These are phyloP conservation scores for Suillus ampliporus DNA, from an alignment of 768 basidiomycete species.

Conservation along the genomic window DNA sequence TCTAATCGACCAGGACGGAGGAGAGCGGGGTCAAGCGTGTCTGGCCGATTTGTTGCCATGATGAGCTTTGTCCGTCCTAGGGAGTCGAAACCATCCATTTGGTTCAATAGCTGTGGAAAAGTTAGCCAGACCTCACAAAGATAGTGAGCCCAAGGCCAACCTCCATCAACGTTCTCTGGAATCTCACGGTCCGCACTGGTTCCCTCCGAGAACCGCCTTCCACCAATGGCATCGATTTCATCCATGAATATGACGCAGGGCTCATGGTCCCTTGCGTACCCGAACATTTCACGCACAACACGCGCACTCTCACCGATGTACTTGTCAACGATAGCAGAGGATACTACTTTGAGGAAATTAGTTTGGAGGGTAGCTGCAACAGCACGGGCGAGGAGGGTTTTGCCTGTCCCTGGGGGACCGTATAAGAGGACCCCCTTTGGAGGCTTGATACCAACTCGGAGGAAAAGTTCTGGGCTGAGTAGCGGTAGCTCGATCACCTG, in stretches of 20 bases:
- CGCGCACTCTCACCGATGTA: slow-evolving; percentile 99
- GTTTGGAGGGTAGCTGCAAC: slow-evolving; percentile 95
- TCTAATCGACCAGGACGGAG: slow-evolving; percentile 95
- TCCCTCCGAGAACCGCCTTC: slow-evolving; percentile 89
- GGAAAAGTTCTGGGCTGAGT: slow-evolving; percentile 91
- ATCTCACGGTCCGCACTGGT: slow-evolving; percentile 99
- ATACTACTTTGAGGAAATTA: slow-evolving; percentile 98
- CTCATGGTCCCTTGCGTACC: slow-evolving; percentile 96
- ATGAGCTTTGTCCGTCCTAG: slow-evolving; percentile 95
- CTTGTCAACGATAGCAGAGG: slow-evolving; percentile 97
- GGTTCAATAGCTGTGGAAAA: slow-evolving; percentile 81
- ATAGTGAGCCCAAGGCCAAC: slow-evolving; percentile 39
- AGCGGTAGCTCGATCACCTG: slow-evolving; percentile 96
- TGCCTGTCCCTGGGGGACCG: slow-evolving; percentile 96
- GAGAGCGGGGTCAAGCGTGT: slow-evolving; percentile 96
- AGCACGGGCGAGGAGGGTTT: slow-evolving; percentile 92
- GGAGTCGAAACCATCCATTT: slow-evolving; percentile 99
- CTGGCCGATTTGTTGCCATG: slow-evolving; percentile 99
- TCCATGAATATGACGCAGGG: slow-evolving; percentile 99
- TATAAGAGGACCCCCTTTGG: slow-evolving; percentile 97
- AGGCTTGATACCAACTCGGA: slow-evolving; percentile 94
- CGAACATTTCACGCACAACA: slow-evolving; percentile 98
- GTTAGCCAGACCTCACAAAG: not conserved
- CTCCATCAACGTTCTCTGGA: slow-evolving; percentile 98
- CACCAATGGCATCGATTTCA: slow-evolving; percentile 97